Base-by-base conservation (phyloP, 139 green algal species). In the Coelastrella sp. region DNA sequence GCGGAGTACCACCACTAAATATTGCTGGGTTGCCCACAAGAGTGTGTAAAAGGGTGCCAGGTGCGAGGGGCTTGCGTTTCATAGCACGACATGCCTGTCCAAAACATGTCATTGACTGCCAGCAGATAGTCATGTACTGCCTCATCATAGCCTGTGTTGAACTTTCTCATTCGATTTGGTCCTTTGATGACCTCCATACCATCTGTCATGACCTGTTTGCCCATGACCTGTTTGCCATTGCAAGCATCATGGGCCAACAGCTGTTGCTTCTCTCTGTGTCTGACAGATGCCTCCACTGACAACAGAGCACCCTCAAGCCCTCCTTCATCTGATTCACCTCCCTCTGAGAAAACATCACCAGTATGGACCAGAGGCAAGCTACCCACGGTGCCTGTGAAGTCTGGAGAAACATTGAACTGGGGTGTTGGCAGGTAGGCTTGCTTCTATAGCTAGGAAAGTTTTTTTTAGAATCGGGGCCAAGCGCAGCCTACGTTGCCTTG, bases 1-100 rank as follows among this genome's bases (percentile, higher is more conserved):
- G 75, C 38, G 75, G 75, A 3, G 75, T 82, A 17, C 75, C 75
- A 5, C 75, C 75, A 25, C 13, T 66, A 23, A 34, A 82, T 35
- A 82, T 82, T 45, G 32, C 23, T 40, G 75, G 75, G 2, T n/a
- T 82, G 21, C 51, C 75, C 3, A 82, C 53, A 9, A 48, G 53
- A 9, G 25, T 82, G 8, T 82, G 75, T 30, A 53, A 53, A 2
- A 51, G 73, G 17, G 19, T 68, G 13, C 73, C 73, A 4, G 71
- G 71, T 32, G 68, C 25, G 53, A n/a, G n/a, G n/a, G n/a, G n/a
- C n/a, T n/a, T n/a, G n/a, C n/a, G n/a, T n/a, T n/a, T n/a, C 45
- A 9, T 57, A 23, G 45, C 11, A 57, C 45, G 15, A 13, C 45
- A n/a, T 57, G 45, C 11, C 11, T 13, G 45, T 13, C 45, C 45